Evolutionary conservation across 371 early-diverging fungal species (phyloP).

Genomic region (Mucor saturninus): DNA sequence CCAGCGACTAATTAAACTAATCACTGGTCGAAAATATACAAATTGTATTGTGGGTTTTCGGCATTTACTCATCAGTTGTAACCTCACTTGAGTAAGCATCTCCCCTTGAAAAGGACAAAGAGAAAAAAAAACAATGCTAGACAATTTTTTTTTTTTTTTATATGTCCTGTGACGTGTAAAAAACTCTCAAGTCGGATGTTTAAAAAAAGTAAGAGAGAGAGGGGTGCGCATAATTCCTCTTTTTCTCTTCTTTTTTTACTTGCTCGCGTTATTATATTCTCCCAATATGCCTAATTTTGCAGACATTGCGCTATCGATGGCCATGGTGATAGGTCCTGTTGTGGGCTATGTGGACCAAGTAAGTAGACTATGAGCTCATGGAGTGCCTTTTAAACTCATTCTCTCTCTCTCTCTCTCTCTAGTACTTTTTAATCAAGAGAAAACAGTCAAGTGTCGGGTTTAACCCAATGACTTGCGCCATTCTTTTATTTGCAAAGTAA

Average conservation of each 20-base stretch:
- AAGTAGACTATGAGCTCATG: neutral
- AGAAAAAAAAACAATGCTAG: constrained; percentile 9
- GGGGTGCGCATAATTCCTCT: too few species aligned
- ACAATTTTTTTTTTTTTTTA: neutral
- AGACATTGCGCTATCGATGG: constrained; percentile 22
- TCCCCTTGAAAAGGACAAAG: constrained; percentile 39
- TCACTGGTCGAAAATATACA: constrained; percentile 13
- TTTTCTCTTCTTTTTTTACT: too few species aligned
- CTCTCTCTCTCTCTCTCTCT: too few species aligned
- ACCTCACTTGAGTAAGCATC: constrained; percentile 36
- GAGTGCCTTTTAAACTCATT: neutral
- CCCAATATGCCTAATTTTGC: constrained; percentile 14
- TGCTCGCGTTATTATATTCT: too few species aligned
- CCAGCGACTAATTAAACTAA: constrained; percentile 12
- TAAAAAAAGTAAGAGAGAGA: too few species aligned
- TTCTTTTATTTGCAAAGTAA: constrained; percentile 39
- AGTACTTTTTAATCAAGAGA: constrained; percentile 33
- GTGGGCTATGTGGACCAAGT: constrained; percentile 41
- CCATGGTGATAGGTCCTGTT: constrained; percentile 35
- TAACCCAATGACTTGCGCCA: constrained; percentile 34
- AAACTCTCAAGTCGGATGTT: too few species aligned
- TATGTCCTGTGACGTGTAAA: too few species aligned
- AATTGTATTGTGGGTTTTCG: constrained; percentile 24
- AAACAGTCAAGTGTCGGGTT: constrained; percentile 41
- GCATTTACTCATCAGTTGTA: constrained; percentile 35